Evolutionary conservation across 2,329 filamentous ascomycete genomes (phyloP), one percentile per base, ranked within the genome.

Genomic region (Colletotrichum simmondsii): DNA sequence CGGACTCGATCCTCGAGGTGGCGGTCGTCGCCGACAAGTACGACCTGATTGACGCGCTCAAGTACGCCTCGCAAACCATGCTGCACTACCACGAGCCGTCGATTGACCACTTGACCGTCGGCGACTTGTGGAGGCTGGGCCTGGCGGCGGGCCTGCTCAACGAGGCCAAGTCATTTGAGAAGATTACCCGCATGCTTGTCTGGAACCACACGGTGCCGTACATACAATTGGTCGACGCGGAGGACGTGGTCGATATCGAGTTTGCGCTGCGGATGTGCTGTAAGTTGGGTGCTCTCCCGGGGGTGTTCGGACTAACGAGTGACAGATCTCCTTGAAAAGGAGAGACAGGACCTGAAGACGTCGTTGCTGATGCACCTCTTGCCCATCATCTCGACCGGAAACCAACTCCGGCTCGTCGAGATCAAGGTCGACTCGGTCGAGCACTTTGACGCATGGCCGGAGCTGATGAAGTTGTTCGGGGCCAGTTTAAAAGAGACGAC

Each of bases 21-120:
- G 77, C 80, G 3, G 68, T 76, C 1, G 56, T 80, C 11, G 78
- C 76, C n/a, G 73, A 78, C 52, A 78, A 79, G 46, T 83, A 81
- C 61, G 71, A 75, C 56, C 68, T 74, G 58, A 10, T 73, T 5
- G 59, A 73, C 16, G 71, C 71, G 49, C 57, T 73, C 12, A 72
- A 64, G 42, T 73, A 67, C 26, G 71, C 71, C 16, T 71, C 68
- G 37, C 68, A 73, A 58, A 73, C 53, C 35, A 71, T 71, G 71
- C 63, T 73, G 24, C 71, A 64, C 32, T 65, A 65, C 56, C 71
- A 73, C 35, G 71, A 73, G 66, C 71, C 71, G 35, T 70, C 66
- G 46, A 71, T 73, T 24, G 71, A 71, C 24, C 66, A 65, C 7
- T 57, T 73, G 37, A 73, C 71, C 19, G 68, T 73, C n/a, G 68